Conservation (phyloP, 441 rosid species). For the Arabidopsis lyrata region DNA sequence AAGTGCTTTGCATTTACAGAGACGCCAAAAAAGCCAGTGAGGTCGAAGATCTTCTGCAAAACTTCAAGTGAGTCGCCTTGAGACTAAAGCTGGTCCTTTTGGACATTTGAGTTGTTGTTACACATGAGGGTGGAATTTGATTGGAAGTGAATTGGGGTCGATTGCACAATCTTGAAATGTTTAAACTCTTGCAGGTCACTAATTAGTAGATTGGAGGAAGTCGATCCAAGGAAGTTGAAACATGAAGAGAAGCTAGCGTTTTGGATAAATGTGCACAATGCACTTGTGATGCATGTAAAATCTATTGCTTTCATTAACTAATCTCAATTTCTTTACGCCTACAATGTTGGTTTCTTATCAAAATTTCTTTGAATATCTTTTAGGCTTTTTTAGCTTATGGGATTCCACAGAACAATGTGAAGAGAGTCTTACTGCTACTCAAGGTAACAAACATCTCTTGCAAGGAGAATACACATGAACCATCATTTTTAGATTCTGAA, state of each 20-base stretch:
- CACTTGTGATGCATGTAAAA: conserved; percentile 94
- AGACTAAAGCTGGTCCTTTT: neutral
- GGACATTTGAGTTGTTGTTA: neutral
- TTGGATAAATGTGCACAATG: conserved; percentile 95
- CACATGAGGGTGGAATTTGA: neutral
- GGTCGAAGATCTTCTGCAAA: conserved; percentile 74
- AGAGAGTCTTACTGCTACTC: conserved; percentile 75
- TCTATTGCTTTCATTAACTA: conserved; percentile 6
- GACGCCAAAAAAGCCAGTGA: conserved; percentile 79
- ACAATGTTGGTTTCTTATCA: neutral
- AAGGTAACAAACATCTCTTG: conserved; percentile 55
- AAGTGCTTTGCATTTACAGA: conserved; percentile 80
- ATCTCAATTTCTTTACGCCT: neutral
- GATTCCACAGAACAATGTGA: conserved; percentile 81
- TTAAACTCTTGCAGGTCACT: conserved; percentile 61
- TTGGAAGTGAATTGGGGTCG: conserved; percentile 1
- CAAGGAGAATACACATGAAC: neutral
- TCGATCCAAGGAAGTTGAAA: conserved; percentile 74
- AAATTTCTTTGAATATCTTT: conserved; percentile 13
- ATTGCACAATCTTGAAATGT: conserved; percentile 18
- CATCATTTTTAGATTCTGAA: neutral
- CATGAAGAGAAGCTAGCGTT: conserved; percentile 92
- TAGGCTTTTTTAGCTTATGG: conserved; percentile 94
- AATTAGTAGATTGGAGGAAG: conserved; percentile 75
- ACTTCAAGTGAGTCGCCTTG: conserved; percentile 66